These are phyloP conservation scores for Talaromyces trachyspermus DNA, from an alignment of 495 filamentous ascomycete genomes.

Conservation along the genomic window DNA sequence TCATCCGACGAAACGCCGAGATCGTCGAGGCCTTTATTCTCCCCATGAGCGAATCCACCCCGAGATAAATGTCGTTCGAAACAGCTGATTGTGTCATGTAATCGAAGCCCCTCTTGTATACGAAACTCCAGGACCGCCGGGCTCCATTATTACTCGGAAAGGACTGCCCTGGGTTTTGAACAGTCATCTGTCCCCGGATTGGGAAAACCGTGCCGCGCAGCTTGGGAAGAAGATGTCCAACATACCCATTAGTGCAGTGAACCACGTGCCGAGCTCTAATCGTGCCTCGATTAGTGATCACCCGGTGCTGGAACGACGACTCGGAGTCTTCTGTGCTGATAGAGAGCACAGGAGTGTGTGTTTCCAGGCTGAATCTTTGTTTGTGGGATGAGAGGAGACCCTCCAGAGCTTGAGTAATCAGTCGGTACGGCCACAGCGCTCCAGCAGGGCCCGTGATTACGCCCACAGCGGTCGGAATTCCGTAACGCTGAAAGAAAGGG, in stretches of 20 bases:
- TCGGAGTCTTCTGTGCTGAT: slow-evolving; percentile 11
- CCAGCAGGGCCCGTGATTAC: slow-evolving; percentile 39
- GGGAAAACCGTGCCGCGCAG: slow-evolving; percentile 70
- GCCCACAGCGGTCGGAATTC: slow-evolving; percentile 35
- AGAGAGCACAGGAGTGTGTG: slow-evolving; percentile 55
- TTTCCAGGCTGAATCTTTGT: slow-evolving; percentile 60
- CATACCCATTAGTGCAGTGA: slow-evolving; percentile 75
- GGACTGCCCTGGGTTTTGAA: slow-evolving; percentile 47
- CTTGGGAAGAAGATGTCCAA: slow-evolving; percentile 59
- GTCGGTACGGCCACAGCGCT: slow-evolving; percentile 72
- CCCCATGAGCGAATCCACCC: slow-evolving; percentile 45
- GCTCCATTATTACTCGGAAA: slow-evolving; percentile 24
- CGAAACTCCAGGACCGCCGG: slow-evolving; percentile 30
- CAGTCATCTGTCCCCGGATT: slow-evolving; percentile 64
- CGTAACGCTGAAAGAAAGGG: slow-evolving; percentile 18
- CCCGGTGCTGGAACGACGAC: too few relatives aligned
- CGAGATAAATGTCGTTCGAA: slow-evolving; percentile 46
- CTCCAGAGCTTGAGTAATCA: slow-evolving; percentile 59
- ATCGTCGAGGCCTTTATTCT: slow-evolving; percentile 41
- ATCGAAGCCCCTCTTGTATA: slow-evolving; percentile 62
- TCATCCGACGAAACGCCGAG: slow-evolving; percentile 23
- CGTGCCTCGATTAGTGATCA: slow-evolving; percentile 39
- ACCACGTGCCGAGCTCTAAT: slow-evolving; percentile 54
- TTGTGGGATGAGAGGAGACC: slow-evolving; percentile 34
- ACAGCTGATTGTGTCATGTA: slow-evolving; percentile 67